Conservation (phyloP, 169 alveolate species). For the Cyclospora cayetanensis region DNA sequence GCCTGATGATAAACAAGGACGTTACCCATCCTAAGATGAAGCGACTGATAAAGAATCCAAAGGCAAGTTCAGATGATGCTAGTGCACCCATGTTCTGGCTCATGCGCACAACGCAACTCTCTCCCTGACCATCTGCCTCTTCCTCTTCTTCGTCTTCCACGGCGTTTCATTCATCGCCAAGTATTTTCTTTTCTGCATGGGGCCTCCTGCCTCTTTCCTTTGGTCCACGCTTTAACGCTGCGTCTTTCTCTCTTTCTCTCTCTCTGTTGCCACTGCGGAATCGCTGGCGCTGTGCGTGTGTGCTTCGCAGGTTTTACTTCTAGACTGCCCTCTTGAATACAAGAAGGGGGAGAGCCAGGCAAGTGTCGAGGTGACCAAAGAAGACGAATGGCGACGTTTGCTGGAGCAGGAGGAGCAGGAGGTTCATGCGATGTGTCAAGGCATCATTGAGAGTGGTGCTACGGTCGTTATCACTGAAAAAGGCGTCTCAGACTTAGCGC, state of each 20-base stretch:
- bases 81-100: no score
- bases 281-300: background rate
- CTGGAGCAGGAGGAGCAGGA: conserved; percentile 97
- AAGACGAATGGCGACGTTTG: conserved; percentile 95
- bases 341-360: conserved; percentile 89
- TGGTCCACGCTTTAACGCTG: background rate
- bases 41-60: conserved; percentile 94
- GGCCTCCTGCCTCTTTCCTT: background rate
- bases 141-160: no score
- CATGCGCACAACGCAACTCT: no score
- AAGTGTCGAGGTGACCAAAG: conserved; percentile 96
- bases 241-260: background rate
- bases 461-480: conserved; percentile 99
- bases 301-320: conserved; percentile 87
- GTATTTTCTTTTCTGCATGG: no score
- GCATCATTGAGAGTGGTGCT: conserved; percentile 94
- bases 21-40: conserved; percentile 99
- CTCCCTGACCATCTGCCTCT: no score
- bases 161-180: no score
- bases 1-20: conserved; percentile 97
- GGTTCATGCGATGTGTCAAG: conserved; percentile 95
- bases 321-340: conserved; percentile 99
- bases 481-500: conserved; percentile 92
- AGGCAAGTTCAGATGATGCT: no score
- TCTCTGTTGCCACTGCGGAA: background rate